Conservation (phyloP, 345 rosid genomes). For the Gossypioides kirkii region DNA sequence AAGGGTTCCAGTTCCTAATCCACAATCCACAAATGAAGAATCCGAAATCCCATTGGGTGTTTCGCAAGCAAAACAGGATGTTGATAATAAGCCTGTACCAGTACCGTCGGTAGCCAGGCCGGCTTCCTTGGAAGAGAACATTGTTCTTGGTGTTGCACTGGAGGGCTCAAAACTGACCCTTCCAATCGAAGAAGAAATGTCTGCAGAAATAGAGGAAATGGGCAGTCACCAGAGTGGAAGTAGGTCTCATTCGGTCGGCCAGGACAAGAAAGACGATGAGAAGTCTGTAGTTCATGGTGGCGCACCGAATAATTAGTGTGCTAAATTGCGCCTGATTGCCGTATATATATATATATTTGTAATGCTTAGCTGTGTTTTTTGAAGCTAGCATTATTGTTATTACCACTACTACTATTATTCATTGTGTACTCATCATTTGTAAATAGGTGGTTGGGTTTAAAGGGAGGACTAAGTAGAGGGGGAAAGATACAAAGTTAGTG, state of each 20-base stretch:
- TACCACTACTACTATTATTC: not conserved
- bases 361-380: slow-evolving; percentile 46
- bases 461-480: not conserved
- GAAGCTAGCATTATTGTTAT: slow-evolving; percentile 29
- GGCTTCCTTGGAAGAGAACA: slow-evolving; percentile 66
- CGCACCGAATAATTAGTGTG: slow-evolving; percentile 10
- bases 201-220: slow-evolving; percentile 51
- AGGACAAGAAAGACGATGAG: slow-evolving; percentile 42
- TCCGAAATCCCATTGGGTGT: slow-evolving; percentile 14
- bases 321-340: not conserved
- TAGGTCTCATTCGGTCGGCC: slow-evolving; percentile 22
- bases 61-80: slow-evolving; percentile 34
- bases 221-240: slow-evolving; percentile 37
- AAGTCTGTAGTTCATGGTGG: slow-evolving; percentile 27
- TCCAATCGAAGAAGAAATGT: slow-evolving; percentile 67
- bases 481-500: not conserved
- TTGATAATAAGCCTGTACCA: slow-evolving; percentile 31
- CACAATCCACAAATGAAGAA: slow-evolving; percentile 21
- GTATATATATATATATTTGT: not conserved
- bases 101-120: slow-evolving; percentile 36
- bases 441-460: slow-evolving; percentile 19
- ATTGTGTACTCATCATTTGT: slow-evolving; percentile 14
- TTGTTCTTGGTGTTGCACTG: slow-evolving; percentile 82
- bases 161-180: slow-evolving; percentile 89
- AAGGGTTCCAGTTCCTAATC: slow-evolving; percentile 18